Conservation (phyloP, 2,329 filamentous ascomycete genomes). For the Cladosporium oxysporum region DNA sequence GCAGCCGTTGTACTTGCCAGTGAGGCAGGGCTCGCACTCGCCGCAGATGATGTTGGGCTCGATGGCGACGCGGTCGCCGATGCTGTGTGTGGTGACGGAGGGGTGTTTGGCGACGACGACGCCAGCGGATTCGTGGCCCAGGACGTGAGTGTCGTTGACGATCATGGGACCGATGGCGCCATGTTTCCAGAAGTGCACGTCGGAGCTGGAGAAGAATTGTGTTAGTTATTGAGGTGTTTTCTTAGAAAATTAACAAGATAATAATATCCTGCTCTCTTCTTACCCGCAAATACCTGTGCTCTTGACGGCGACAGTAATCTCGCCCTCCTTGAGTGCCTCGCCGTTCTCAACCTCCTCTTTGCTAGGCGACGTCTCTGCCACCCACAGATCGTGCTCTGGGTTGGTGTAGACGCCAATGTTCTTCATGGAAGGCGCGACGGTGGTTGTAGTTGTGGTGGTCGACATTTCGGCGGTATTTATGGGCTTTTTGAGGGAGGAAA, state of each 20-base stretch:
- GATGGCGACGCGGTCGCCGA: slow-evolving; percentile 88
- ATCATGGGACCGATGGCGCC: slow-evolving; percentile 97
- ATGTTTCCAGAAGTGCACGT: slow-evolving; percentile 96
- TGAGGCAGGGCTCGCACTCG: slow-evolving; percentile 86
- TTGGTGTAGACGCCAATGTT: slow-evolving; percentile 98
- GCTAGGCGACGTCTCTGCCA: slow-evolving; percentile 74
- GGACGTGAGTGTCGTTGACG: slow-evolving; percentile 82
- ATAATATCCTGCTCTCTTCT: slow-evolving; percentile 31
- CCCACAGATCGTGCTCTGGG: slow-evolving; percentile 87
- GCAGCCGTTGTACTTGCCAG: slow-evolving; percentile 94
- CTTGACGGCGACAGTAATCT: slow-evolving; percentile 86
- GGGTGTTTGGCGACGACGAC: slow-evolving; percentile 77
- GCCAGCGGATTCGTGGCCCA: slow-evolving; percentile 91
- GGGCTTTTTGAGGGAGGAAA: not conserved
- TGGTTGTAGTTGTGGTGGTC: slow-evolving; percentile 20
- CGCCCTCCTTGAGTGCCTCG: slow-evolving; percentile 71
- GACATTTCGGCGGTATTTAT: slow-evolving; percentile 2
- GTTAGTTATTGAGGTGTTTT: slow-evolving; percentile 8
- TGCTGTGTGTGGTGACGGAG: slow-evolving; percentile 73
- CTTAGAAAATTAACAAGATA: not conserved
- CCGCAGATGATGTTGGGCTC: slow-evolving; percentile 94
- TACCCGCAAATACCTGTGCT: slow-evolving; percentile 96
- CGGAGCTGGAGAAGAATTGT: slow-evolving; percentile 60
- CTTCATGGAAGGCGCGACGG: slow-evolving; percentile 63
- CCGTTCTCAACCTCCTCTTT: slow-evolving; percentile 71